Evolutionary conservation across 2,329 filamentous ascomycete genomes (phyloP), one percentile per base, ranked within the genome.

Genomic region (Thermochaetoides dissita): DNA sequence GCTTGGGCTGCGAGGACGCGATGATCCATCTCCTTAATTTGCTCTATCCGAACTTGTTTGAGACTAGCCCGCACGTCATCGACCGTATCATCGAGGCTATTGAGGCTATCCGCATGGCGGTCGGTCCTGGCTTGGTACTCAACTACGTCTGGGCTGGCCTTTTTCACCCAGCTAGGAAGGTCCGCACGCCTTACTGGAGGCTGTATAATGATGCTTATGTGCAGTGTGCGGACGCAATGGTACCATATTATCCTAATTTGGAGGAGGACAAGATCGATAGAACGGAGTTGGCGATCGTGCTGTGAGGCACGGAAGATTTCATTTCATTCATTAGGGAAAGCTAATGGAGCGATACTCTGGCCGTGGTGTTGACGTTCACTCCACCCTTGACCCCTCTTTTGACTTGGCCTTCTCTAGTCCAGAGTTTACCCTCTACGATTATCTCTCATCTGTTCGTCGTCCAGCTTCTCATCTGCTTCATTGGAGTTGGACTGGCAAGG

Each of bases 101-200:
- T 51, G 91, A 96, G 61, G 91, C 88, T 34, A 84, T 98, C 48
- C 79, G 91, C 38, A 86, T 95, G 69, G 87, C 89, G 0, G 82
- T 96, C 36, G 91, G 91, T 1, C 85, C 87, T 0, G 91, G 91
- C 3, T 68, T 93, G 17, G 85, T 95, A 32, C 82, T 98, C 73
- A 98, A 98, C 66, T 98, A 98, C 61, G 81, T 96, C 46, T 96
- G 88, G 88, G 89, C 91, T 0, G 91, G 91, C 11, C 69, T 98
- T 11, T 98, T 98, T 71, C 93, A 98, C 59, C 89, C 91, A 0
- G 91, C 91, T 3, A 76, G 91, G 48, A 96, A 96, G 66, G 91
- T 98, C 41, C 76, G 91, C 47, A 81, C 78, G 49, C 91, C 93
- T 12, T 98, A 96, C 66, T 98, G 91, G 89, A 73, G 91, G 45